Evolutionary conservation across 2,329 filamentous ascomycete species (phyloP), one percentile per base, ranked within the genome.

Genomic region (Coniosporium tulheliwenetii): DNA sequence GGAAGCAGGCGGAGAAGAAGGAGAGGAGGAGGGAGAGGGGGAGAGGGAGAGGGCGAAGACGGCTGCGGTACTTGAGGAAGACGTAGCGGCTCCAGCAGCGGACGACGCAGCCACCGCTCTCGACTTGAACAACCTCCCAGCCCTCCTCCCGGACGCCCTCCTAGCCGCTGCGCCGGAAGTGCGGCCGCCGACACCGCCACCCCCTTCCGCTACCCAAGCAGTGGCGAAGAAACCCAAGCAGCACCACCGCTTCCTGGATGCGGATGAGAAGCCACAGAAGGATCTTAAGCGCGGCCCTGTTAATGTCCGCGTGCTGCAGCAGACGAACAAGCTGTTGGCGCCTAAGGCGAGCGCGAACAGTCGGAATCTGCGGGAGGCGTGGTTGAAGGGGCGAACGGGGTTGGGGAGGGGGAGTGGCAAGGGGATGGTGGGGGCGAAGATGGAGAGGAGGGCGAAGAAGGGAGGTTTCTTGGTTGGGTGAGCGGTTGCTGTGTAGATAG

Each of bases 111-210:
- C 59, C 54, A 53, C 30, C 56, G 60, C 43, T 57, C 61, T 40
- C 43, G 55, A 46, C 51, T 56, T 50, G 53, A 53, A 45, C 37
- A 51, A 55, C 48, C 59, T 72, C 10, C 69, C 69, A 5, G 62
- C 60, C 33, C 59, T 72, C 15, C 63, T 73, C 30, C 70, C 70
- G 5, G 63, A 65, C 39, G 66, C 69, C 16, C 63, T 73, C 35
- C 53, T 73, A 38, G 65, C 65, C 39, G 60, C 63, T 10, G 62
- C 64, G 19, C 65, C 65, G 15, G 56, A 59, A 29, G 51, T 52
- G 8, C 59, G 65, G 16, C 62, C 65, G 5, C 64, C 63, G 2
- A 68, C 64, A 1, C 65, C 64, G 4, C 64, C 65, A 1, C 53
- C 54, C 3, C 57, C 61, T 39, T 52, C 59, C 12, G 57, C 64